Percentiles rank a stretch among this genome's conserved stretches.
These are phyloP conservation scores for Diaporthe nobilis DNA, from an alignment of 2,329 filamentous ascomycete species.

Conservation along the genomic window DNA sequence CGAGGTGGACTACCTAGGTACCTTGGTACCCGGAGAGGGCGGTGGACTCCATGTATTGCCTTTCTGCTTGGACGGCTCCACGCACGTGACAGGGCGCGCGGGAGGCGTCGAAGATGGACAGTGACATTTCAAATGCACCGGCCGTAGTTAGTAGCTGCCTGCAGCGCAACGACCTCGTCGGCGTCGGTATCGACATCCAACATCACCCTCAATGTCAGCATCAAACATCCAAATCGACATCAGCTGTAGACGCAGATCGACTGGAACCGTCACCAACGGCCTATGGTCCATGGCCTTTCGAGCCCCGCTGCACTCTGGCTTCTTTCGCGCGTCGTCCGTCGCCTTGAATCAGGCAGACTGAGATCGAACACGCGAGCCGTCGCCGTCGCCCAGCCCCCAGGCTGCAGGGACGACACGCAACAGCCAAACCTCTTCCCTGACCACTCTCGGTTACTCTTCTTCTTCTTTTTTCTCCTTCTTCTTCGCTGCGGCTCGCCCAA, in stretches of 20 bases:
- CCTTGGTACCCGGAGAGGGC: too few relatives aligned
- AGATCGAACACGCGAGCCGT: background rate
- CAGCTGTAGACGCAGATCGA: background rate
- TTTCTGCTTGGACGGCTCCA: too few relatives aligned
- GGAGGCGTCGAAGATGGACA: background rate
- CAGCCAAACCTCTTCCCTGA: background rate
- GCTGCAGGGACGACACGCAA: background rate
- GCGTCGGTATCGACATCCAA: background rate
- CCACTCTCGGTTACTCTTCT: background rate
- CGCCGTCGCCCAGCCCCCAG: background rate
- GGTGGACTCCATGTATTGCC: too few relatives aligned
- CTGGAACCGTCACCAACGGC: background rate
- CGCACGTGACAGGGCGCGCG: constrained; percentile 19
- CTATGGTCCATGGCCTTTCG: background rate
- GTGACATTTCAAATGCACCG: background rate
- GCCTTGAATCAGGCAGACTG: background rate
- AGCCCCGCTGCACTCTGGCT: background rate
- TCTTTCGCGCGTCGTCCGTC: background rate
- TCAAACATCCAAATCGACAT: too few relatives aligned
- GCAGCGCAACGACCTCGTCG: background rate
- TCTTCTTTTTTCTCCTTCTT: background rate
- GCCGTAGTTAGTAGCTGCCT: background rate
- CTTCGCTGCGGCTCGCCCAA: background rate
- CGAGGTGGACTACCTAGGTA: background rate
- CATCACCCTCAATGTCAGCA: background rate